Evolutionary conservation across 83 land plant genomes (phyloP), one percentile per base, ranked within the genome.

Genomic region (Picea mariana): DNA sequence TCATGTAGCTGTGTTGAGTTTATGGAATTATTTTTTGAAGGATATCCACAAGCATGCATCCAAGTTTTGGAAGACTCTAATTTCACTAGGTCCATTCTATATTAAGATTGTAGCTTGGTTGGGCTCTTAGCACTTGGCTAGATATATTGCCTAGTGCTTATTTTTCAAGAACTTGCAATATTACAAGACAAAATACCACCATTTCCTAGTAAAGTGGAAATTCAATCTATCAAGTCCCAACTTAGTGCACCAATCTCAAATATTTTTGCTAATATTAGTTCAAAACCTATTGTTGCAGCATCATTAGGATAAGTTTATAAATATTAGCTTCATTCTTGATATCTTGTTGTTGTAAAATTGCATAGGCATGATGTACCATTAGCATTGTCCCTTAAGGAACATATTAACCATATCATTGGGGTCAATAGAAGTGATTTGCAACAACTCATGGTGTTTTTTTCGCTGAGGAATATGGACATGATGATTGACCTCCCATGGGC

Each of bases 291-390:
- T 69, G 96, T 98, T 44, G 96, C 98, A 55, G 98, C 99, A 81
- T 97, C 99, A 2, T 79, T 97, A 27, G 99, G 99, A 61, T 97
- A 97, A 83, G 99, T 93, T 23, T 97, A 97, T 81, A 97, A 95
- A 95, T 98, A 96, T 85, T 90, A 90, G 55, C 85, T 97, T 81
- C 88, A 86, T 82, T 87, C 95, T 83, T 96, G 99, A 75, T 98
- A 97, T 90, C 81, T 81, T 40, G 97, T 95, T 65, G 98, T 97
- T 78, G 95, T 97, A 40, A 97, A 97, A 84, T 98, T 97, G 27
- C 94, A 94, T 81, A 89, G 98, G 79, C 98, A 96, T 68, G 93
- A 93, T 12, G 87, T 97, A 84, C 81, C 85, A 15, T 83, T 81
- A 67, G 67, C 73, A 49, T 84, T 97, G 86, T 92, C 98, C 1